Percentiles rank a stretch among this genome's conserved stretches.
Conservation (phyloP, 192 early-diverging fungal species). For the Paraglomus occultum region DNA sequence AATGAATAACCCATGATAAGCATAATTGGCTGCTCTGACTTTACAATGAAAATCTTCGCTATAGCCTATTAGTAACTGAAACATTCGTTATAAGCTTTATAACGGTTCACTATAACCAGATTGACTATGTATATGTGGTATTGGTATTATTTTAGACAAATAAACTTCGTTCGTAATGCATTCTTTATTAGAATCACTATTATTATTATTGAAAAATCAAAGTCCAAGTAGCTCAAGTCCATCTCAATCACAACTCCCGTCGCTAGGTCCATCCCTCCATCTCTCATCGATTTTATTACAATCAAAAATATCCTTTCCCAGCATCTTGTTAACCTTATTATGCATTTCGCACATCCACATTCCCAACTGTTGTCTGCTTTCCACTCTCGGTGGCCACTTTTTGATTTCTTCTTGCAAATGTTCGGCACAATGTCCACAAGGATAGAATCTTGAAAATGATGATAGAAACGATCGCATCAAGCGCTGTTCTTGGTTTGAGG, state of each 20-base stretch:
- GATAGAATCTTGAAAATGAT: slow-evolving; percentile 86
- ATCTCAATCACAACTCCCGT: slow-evolving; percentile 65
- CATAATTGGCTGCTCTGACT: no score
- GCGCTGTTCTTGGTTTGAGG: slow-evolving; percentile 65
- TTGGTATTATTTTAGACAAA: no score
- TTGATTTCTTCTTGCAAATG: slow-evolving; percentile 81
- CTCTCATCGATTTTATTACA: slow-evolving; percentile 92
- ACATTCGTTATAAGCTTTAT: no score
- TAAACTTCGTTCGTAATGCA: no score
- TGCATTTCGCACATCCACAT: slow-evolving; percentile 94
- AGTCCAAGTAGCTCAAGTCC: no score
- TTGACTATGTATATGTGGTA: no score
- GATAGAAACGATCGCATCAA: slow-evolving; percentile 72
- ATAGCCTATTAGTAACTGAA: no score
- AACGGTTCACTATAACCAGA: no score
- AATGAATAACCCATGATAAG: no score
- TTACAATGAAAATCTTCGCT: no score
- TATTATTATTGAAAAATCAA: no score
- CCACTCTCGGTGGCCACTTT: slow-evolving; percentile 73
- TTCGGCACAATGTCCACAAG: slow-evolving; percentile 85
- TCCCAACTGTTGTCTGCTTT: slow-evolving; percentile 61
- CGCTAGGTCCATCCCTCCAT: slow-evolving; percentile 79
- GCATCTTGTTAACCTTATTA: slow-evolving; percentile 90
- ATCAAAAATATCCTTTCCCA: slow-evolving; percentile 91
- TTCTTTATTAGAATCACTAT: no score